Evolutionary conservation across 1,139 yeast genomes (phyloP).

Genomic region (Pichia cactophila): DNA sequence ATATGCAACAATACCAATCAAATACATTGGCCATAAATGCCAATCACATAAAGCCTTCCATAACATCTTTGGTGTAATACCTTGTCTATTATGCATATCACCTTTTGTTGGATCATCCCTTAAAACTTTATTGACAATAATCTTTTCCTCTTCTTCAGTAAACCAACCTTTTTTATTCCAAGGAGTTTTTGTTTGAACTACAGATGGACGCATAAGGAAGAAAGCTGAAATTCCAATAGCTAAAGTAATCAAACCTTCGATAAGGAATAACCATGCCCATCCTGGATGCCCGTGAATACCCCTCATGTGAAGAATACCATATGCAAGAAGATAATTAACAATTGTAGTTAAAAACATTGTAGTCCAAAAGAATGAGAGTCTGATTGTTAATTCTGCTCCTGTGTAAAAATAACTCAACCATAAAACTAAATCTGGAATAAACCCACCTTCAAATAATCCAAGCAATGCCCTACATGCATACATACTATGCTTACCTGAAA

Average conservation of each 20-base stretch:
- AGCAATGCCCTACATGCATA: slow-evolving; percentile 38
- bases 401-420: slow-evolving; percentile 54
- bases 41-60: slow-evolving; percentile 39
- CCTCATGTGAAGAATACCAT: slow-evolving; percentile 38
- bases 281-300: slow-evolving; percentile 38
- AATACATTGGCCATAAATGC: slow-evolving; percentile 54
- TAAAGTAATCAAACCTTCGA: slow-evolving; percentile 56
- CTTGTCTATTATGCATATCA: slow-evolving; percentile 59
- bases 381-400: slow-evolving; percentile 39
- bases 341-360: slow-evolving; percentile 38
- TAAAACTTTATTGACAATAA: slow-evolving; percentile 53
- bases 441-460: slow-evolving; percentile 50
- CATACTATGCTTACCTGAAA: slow-evolving; percentile 32
- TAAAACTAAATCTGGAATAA: slow-evolving; percentile 46
- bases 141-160: slow-evolving; percentile 52
- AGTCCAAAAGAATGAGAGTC: slow-evolving; percentile 46
- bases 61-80: slow-evolving; percentile 35
- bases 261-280: slow-evolving; percentile 59
- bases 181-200: slow-evolving; percentile 42
- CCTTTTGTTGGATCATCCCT: slow-evolving; percentile 68
- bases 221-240: slow-evolving; percentile 45
- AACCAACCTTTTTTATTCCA: slow-evolving; percentile 52
- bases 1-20: slow-evolving; percentile 42
- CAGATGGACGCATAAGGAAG: slow-evolving; percentile 55
- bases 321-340: slow-evolving; percentile 37